Base-by-base conservation (phyloP, 1,284 basidiomycete genomes). In the Phaffia rhodozyma region DNA sequence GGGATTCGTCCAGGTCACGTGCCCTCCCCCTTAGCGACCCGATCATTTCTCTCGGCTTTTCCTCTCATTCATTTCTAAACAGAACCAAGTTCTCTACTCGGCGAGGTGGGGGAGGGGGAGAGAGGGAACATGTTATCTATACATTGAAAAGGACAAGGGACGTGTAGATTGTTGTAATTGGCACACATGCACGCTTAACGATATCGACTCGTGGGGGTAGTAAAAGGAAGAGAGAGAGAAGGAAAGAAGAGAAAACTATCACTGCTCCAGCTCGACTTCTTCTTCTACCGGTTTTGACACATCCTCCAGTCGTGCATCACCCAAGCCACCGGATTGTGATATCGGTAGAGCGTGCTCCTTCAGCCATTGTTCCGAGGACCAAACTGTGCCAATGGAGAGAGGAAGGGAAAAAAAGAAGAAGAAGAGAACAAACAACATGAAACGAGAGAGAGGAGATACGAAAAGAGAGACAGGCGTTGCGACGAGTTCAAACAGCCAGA, bases 291-390 rank as follows among this genome's bases (percentile, higher is more conserved):
- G n/a, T n/a, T n/a, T n/a, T n/a, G n/a, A n/a, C n/a, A n/a, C n/a
- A n/a, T n/a, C n/a, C 38, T 61, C 60, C 6, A 54, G 60, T 47
- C 60, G n/a, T 3, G n/a, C 34, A 34, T 61, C 60, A 27, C 30
- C 53, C 5, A 61, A 18, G 23, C 53, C 60, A 16, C 60, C 50
- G 18, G 32, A 43, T 30, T 61, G 60, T 11, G 32, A 47, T 30
- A 62, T 47, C 43, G 61, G 61, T 43, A 57, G 29, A 9, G 56
- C 61, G 55, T 62, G 54, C 54, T 62, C 61, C 29, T 62, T 62
- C 21, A 62, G 53, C 61, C 61, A 62, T 11, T 59, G 16, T 48
- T 62, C 61, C 1, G 38, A 30, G 13, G 61, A 38, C 61, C 61
- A 62, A 16, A 62, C 60, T 62, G 47, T 5, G 34, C 21, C 1